Conservation (phyloP, 2,329 filamentous ascomycete species). For the Phoma sp. region DNA sequence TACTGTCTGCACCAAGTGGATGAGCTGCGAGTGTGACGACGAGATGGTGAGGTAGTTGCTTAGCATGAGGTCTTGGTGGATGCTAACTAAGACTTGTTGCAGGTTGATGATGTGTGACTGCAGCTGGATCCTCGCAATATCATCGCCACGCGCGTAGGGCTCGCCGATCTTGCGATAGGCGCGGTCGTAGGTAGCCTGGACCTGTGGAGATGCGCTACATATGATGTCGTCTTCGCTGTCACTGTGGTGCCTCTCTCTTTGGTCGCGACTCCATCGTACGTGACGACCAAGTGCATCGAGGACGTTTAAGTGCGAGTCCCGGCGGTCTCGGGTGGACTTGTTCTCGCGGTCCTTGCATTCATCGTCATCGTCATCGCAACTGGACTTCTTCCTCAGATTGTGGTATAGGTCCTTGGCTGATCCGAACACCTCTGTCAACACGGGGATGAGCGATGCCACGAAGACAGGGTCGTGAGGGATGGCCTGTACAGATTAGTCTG, state of each 20-base stretch:
- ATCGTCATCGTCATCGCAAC: conserved; percentile 24
- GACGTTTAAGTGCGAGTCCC: conserved; percentile 27
- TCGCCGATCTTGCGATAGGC: conserved; percentile 41
- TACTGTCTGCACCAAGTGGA: conserved; percentile 36
- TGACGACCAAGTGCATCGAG: conserved; percentile 17
- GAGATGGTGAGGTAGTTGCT: conserved; percentile 32
- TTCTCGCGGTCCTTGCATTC: conserved; percentile 1
- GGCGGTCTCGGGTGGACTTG: conserved; percentile 13
- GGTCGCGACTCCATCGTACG: conserved; percentile 22
- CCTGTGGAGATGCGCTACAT: conserved; percentile 30
- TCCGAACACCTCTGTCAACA: conserved; percentile 39
- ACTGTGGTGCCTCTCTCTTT: conserved; percentile 22
- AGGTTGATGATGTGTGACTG: conserved; percentile 44
- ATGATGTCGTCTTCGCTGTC: conserved; percentile 43
- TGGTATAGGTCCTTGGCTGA: conserved; percentile 42
- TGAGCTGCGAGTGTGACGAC: conserved; percentile 38
- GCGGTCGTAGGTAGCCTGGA: conserved; percentile 39
- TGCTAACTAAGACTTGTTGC: conserved; percentile 38
- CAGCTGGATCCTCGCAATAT: conserved; percentile 40
- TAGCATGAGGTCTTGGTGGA: conserved; percentile 38
- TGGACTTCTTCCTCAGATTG: conserved; percentile 37
- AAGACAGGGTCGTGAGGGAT: conserved; percentile 34
- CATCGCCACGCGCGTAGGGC: conserved; percentile 41
- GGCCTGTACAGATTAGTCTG: conserved; percentile 17
- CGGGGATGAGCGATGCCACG: conserved; percentile 40